These are phyloP conservation scores for Serendipita vermifera DNA, from an alignment of 768 basidiomycete species.

Conservation along the genomic window DNA sequence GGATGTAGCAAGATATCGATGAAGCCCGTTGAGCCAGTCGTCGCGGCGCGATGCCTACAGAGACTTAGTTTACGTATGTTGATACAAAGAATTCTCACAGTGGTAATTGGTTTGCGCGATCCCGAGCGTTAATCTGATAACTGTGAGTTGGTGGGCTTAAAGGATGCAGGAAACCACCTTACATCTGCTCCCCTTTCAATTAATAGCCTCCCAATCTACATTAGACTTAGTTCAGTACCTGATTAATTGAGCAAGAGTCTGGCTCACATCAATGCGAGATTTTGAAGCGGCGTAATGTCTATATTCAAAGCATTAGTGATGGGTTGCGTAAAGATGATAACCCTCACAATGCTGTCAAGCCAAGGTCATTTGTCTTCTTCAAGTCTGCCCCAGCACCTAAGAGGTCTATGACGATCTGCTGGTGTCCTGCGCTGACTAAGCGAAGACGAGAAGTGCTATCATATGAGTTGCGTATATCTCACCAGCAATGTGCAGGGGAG, in stretches of 20 bases:
- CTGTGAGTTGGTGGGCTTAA: conserved; percentile 18
- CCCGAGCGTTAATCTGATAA: conserved; percentile 78
- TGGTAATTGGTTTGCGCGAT: conserved; percentile 85
- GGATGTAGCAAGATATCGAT: conserved; percentile 75
- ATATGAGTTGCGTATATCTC: conserved; percentile 15
- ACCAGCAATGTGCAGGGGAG: conserved; percentile 71
- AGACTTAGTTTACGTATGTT: conserved; percentile 10
- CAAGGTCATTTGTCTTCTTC: conserved; percentile 68
- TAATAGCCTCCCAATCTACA: conserved; percentile 74
- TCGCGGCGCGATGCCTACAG: conserved; percentile 83
- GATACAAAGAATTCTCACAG: conserved; percentile 38
- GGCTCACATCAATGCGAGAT: conserved; percentile 60
- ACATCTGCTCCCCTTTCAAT: conserved; percentile 87
- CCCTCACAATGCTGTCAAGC: conserved; percentile 67
- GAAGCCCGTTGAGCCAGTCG: conserved; percentile 86
- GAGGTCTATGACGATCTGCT: conserved; percentile 60
- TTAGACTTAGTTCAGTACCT: background rate
- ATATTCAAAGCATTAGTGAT: background rate
- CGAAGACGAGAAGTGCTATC: conserved; percentile 10
- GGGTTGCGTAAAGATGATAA: background rate
- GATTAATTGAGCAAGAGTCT: background rate
- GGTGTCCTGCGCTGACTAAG: conserved; percentile 69
- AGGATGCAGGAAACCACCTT: conserved; percentile 30
- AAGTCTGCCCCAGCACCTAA: conserved; percentile 75
- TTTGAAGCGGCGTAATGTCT: conserved; percentile 94